Conservation (phyloP, 495 filamentous ascomycete genomes). For the Neurospora sp. region DNA sequence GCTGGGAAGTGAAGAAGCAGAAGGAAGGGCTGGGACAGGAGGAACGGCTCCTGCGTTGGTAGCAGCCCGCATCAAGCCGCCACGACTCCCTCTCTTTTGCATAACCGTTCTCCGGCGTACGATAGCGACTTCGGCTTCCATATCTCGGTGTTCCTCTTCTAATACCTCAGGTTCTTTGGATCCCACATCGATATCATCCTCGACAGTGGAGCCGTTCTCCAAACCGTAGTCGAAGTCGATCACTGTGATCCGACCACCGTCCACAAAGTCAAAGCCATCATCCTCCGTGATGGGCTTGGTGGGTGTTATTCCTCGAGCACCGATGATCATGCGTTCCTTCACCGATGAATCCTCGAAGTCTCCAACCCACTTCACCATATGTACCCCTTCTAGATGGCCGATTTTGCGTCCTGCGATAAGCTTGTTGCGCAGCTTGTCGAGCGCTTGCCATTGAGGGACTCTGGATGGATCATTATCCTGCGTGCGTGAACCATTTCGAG, state of each 20-base stretch:
- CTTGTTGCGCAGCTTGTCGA: constrained; percentile 55
- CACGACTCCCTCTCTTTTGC: constrained; percentile 37
- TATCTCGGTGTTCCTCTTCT: constrained; percentile 63
- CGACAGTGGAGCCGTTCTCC: constrained; percentile 41
- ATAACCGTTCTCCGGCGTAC: constrained; percentile 65
- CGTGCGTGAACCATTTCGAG: constrained; percentile 22
- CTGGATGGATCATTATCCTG: constrained; percentile 28
- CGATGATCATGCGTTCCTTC: constrained; percentile 57
- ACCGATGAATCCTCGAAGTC: constrained; percentile 32
- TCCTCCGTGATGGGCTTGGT: constrained; percentile 50
- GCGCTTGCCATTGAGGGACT: constrained; percentile 59
- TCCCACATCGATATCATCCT: constrained; percentile 66
- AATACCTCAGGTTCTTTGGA: constrained; percentile 57
- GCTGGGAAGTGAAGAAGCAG: constrained; percentile 6
- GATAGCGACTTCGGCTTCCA: constrained; percentile 75
- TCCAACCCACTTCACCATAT: constrained; percentile 53
- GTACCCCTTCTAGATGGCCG: constrained; percentile 44
- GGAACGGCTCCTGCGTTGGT: constrained; percentile 17
- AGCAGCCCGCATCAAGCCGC: constrained; percentile 25
- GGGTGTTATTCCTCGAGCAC: constrained; percentile 64
- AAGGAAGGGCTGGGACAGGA: constrained; percentile 4
- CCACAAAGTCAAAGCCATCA: constrained; percentile 66
- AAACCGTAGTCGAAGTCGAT: constrained; percentile 62
- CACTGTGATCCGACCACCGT: constrained; percentile 68
- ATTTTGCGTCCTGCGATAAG: constrained; percentile 52